phyloP scores from a whole-genome alignment of 2,329 filamentous ascomycete species.

The Fusarium secorum region DNA sequence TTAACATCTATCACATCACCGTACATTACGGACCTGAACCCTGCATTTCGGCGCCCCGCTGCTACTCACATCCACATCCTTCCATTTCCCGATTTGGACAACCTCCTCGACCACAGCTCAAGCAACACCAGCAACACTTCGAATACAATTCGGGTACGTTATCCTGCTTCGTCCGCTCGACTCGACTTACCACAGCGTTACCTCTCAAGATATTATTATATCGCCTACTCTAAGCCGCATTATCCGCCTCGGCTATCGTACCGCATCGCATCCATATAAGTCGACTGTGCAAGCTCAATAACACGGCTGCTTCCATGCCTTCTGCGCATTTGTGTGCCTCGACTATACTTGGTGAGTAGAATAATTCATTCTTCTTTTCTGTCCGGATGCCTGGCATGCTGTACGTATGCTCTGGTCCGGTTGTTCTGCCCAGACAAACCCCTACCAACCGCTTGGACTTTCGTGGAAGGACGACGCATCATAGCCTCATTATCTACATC shows the following conservation, averaged over 20 bases:
- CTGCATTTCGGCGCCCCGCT: constrained; percentile 30
- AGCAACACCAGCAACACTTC: constrained; percentile 6
- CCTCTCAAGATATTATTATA: neutral
- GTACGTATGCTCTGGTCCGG: neutral
- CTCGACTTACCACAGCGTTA: neutral
- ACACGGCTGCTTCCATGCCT: constrained; percentile 40
- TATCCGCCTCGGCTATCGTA: constrained; percentile 2
- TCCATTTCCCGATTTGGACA: constrained; percentile 25
- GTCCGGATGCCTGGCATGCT: constrained; percentile 11
- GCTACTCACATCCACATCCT: constrained; percentile 7
- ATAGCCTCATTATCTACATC: constrained; percentile 13
- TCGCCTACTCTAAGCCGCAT: neutral
- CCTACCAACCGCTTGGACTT: constrained; percentile 18
- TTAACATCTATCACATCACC: constrained; percentile 25
- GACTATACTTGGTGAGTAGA: constrained; percentile 36
- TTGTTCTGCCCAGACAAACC: constrained; percentile 17
- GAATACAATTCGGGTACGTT: constrained; percentile 21
- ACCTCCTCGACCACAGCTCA: neutral
- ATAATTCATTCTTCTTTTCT: neutral
- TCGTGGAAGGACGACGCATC: constrained; percentile 27
- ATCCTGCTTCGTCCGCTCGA: constrained; percentile 7
- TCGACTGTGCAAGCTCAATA: constrained; percentile 32
- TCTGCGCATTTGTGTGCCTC: constrained; percentile 29
- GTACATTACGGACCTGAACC: constrained; percentile 33
- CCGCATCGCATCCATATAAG: neutral